Base-by-base conservation (phyloP, 2,329 filamentous ascomycete genomes). In the Pestalotiopsis sp. region DNA sequence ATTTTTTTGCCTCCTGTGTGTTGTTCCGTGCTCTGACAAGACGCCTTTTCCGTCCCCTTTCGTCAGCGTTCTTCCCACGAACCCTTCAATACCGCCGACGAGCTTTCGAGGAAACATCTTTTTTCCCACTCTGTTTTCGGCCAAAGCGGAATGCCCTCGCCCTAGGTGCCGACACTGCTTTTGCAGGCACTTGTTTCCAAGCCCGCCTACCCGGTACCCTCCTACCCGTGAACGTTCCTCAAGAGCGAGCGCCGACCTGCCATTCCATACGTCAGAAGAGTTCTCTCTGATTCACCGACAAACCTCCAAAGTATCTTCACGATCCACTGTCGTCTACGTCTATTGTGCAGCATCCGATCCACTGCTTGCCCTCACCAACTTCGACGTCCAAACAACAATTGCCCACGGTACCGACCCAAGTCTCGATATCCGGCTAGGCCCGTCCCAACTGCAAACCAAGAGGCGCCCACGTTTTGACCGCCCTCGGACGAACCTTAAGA, bases 81-180 rank as follows among this genome's bases (percentile, higher is more conserved):
- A 13, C 31, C 23, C 17, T 56, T 56, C n/a, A 17, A 27, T 20
- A 23, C 57, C 23, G 14, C 11, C 57, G 31, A 20, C 36, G n/a
- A 27, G 60, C 31, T 63, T 13, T 17, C 31, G 23, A 41, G 36
- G 31, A 63, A 23, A 38, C 60, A 40, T 38, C 60, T 11, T 63
- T 9, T 27, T 20, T 36, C 6, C 60, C 13, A 41, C 60, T 65
- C 27, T 52, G 41, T 27, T 20, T 65, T 52, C 20, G 14, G 45
- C 49, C 49, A 36, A 56, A 56, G 49, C 63, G 63, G 63, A 66
- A 66, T 66, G 63, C 25, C 17, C 63, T 56, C 25, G 45, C 63
- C 63, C 36, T 66, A 57, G 40, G 27, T 38, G 25, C 62, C 31
- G 45, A 25, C 38, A 45, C 63, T 31, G 45, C 45, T 63, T 63